phyloP scores from a whole-genome alignment of 306 rosid species.

The Dryas alaskensis region DNA sequence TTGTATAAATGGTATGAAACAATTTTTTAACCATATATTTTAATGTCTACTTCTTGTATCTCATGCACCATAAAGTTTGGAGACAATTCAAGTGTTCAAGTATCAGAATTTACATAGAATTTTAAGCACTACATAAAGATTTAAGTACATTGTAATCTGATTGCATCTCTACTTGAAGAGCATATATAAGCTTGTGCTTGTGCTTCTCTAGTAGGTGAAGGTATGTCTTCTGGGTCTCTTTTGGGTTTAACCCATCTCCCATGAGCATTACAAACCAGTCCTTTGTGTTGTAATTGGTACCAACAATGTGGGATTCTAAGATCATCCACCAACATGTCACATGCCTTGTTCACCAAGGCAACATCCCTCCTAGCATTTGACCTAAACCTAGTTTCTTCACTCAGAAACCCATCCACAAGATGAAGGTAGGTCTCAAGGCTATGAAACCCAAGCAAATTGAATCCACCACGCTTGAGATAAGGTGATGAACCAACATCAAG shows the following conservation, averaged over 20 bases:
- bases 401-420: constrained; percentile 56
- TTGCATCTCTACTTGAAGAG: constrained; percentile 23
- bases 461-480: constrained; percentile 44
- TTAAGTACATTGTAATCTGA: constrained; percentile 16
- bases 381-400: constrained; percentile 30
- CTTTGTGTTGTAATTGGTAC: constrained; percentile 64
- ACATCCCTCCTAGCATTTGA: constrained; percentile 56
- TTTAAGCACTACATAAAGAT: background rate
- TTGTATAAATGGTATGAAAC: too few species aligned
- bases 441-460: constrained; percentile 50
- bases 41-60: too few species aligned
- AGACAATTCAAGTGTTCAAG: background rate
- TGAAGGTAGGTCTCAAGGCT: constrained; percentile 67
- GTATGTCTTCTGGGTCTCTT: constrained; percentile 61
- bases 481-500: constrained; percentile 54
- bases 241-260: constrained; percentile 81
- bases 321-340: constrained; percentile 60
- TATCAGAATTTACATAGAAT: background rate
- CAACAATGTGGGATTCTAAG: constrained; percentile 59
- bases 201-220: constrained; percentile 46
- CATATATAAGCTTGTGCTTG: constrained; percentile 12
- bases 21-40: too few species aligned
- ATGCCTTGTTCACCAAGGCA: constrained; percentile 62
- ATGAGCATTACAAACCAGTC: constrained; percentile 50
- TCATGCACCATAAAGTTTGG: background rate